phyloP scores from a whole-genome alignment of 129 eudicot species.

The Rutidosis leptorrhynchoides region DNA sequence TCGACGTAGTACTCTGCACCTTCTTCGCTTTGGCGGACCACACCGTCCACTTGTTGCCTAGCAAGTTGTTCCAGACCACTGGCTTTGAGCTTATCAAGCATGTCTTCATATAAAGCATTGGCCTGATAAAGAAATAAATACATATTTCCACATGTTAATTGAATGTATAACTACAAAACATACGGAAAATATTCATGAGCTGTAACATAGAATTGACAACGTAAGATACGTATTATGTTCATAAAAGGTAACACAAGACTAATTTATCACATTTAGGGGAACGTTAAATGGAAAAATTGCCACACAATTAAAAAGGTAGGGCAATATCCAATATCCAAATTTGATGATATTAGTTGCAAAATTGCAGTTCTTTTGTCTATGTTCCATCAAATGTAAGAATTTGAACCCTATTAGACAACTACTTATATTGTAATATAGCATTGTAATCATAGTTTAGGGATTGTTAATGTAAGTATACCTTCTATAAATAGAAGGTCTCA shows the following conservation, averaged over 20 bases:
- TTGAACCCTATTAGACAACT: too few relatives aligned
- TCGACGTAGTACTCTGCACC: constrained; percentile 77
- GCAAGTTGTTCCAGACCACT: constrained; percentile 74
- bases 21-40: constrained; percentile 89
- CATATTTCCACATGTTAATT: not conserved
- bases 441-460: too few relatives aligned
- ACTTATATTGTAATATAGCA: too few relatives aligned
- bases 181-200: not conserved
- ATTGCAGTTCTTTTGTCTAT: not conserved
- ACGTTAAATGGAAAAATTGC: not conserved
- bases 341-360: not conserved
- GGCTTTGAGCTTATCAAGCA: constrained; percentile 64
- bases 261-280: not conserved
- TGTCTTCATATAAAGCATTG: constrained; percentile 79
- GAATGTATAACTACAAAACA: not conserved
- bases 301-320: not conserved
- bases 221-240: not conserved
- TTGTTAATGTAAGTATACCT: too few relatives aligned
- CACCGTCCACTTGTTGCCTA: constrained; percentile 84
- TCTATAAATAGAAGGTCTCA: too few relatives aligned
- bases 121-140: constrained; percentile 40
- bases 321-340: not conserved
- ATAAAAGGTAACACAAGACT: not conserved
- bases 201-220: not conserved
- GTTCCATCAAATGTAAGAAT: not conserved